Percentiles rank a stretch among this genome's conserved stretches.
Evolutionary conservation across 139 green algal species (phyloP).

Genomic region (Micractinium conductrix): DNA sequence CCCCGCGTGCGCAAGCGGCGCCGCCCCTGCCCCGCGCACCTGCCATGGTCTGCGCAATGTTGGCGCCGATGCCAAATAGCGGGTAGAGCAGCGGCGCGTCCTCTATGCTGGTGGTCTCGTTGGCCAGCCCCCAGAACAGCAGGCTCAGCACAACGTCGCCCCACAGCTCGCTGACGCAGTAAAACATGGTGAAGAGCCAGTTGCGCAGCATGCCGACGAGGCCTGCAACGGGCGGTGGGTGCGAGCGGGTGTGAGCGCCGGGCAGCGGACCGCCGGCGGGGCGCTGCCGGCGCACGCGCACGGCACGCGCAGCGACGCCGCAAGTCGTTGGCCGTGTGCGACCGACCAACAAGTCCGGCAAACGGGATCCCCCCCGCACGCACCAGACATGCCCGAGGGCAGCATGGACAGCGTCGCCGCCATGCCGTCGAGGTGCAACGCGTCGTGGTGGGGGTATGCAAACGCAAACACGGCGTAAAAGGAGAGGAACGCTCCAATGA

Average conservation of each 20-base stretch:
- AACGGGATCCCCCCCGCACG: not conserved
- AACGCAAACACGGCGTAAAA: slow-evolving; percentile 88
- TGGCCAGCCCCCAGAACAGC: slow-evolving; percentile 95
- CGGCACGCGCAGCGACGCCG: too few species aligned
- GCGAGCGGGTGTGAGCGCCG: too few species aligned
- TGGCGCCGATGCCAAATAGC: slow-evolving; percentile 96
- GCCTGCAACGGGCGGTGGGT: slow-evolving; percentile 58
- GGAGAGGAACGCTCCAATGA: slow-evolving; percentile 79
- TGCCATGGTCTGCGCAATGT: slow-evolving; percentile 87
- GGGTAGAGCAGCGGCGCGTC: slow-evolving; percentile 94
- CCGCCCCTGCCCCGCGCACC: slow-evolving; percentile 36
- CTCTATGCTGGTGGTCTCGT: slow-evolving; percentile 91
- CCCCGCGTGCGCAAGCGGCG: not conserved
- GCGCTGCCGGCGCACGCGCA: too few species aligned
- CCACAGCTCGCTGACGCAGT: slow-evolving; percentile 89
- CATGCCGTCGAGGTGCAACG: slow-evolving; percentile 67
- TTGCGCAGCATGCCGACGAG: slow-evolving; percentile 88
- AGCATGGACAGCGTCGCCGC: not conserved
- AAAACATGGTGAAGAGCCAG: slow-evolving; percentile 97
- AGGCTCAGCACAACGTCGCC: slow-evolving; percentile 91
- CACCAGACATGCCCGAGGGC: not conserved
- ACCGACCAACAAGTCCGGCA: too few species aligned
- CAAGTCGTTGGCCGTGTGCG: too few species aligned
- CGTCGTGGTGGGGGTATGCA: slow-evolving; percentile 84
- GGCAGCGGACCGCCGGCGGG: too few species aligned